Evolutionary conservation across 129 eudicot genomes (phyloP).

Genomic region (Pittosporum tobira): DNA sequence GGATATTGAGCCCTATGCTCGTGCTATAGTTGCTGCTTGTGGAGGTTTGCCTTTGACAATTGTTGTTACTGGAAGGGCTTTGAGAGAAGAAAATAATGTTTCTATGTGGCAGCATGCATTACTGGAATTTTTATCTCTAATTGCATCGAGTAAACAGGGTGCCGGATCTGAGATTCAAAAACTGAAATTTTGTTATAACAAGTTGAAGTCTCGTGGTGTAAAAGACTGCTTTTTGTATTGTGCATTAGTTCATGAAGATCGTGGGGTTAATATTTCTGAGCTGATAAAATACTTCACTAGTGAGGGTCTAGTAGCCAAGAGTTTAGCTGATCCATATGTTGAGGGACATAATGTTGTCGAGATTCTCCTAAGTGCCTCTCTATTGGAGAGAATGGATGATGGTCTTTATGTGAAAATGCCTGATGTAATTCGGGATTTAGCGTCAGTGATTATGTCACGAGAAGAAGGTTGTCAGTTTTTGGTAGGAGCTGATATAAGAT

Average conservation of each 20-base stretch:
- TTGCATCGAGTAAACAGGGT: neutral
- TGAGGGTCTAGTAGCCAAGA: neutral
- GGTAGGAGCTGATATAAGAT: neutral
- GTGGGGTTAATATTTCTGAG: neutral
- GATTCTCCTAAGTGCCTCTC: neutral
- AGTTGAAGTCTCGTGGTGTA: neutral
- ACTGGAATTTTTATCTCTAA: neutral
- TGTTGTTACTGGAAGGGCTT: neutral
- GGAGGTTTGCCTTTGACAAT: constrained; percentile 10
- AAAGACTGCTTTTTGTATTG: constrained; percentile 7
- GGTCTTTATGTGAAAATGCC: constrained; percentile 2
- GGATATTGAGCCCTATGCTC: neutral
- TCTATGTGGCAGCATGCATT: constrained; percentile 2
- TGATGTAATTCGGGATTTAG: constrained; percentile 4
- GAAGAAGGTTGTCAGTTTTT: neutral
- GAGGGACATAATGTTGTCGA: neutral
- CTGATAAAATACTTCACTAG: neutral
- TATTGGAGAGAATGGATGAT: constrained; percentile 4
- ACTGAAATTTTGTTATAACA: constrained; percentile 6
- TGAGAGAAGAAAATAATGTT: neutral
- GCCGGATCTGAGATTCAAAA: neutral
- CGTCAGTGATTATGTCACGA: neutral
- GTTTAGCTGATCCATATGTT: neutral
- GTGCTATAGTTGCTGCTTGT: constrained; percentile 8
- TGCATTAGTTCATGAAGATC: constrained; percentile 2